Conservation (phyloP, 2,329 filamentous ascomycete genomes). For the Fusarium torulosum region DNA sequence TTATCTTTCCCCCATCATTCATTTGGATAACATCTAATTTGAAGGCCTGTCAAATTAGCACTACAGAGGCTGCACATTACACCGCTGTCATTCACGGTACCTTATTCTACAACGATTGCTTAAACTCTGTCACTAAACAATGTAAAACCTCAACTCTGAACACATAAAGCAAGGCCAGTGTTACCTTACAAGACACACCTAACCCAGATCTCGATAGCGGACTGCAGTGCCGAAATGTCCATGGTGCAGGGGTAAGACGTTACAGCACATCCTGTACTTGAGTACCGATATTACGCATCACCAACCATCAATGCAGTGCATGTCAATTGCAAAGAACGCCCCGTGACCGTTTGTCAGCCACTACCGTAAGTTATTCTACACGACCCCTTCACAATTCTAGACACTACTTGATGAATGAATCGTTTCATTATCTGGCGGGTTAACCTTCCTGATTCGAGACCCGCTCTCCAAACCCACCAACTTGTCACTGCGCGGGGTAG, state of each 20-base stretch:
- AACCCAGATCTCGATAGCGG: conserved; percentile 32
- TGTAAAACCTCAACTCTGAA: neutral
- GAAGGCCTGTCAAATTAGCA: neutral
- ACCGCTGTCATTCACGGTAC: neutral
- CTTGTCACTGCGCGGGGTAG: conserved; percentile 28
- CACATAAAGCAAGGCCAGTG: neutral
- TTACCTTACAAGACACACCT: neutral
- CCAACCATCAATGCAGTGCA: conserved; percentile 18
- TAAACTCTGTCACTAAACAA: neutral
- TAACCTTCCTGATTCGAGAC: conserved; percentile 36
- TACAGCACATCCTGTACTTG: conserved; percentile 1
- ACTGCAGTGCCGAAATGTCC: conserved; percentile 22
- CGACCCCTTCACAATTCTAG: neutral
- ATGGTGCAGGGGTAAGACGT: neutral
- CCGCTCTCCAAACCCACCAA: conserved; percentile 18
- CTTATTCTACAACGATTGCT: neutral
- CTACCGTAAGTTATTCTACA: neutral
- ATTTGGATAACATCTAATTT: too few species aligned
- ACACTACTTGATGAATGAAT: conserved; percentile 7
- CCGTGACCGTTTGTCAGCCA: conserved; percentile 5
- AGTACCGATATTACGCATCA: conserved; percentile 15
- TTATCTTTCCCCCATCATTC: neutral
- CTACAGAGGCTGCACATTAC: neutral
- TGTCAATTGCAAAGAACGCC: conserved; percentile 1
- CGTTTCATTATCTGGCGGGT: conserved; percentile 15